Conservation (phyloP, 83 land plant genomes). For the Thuja plicata region DNA sequence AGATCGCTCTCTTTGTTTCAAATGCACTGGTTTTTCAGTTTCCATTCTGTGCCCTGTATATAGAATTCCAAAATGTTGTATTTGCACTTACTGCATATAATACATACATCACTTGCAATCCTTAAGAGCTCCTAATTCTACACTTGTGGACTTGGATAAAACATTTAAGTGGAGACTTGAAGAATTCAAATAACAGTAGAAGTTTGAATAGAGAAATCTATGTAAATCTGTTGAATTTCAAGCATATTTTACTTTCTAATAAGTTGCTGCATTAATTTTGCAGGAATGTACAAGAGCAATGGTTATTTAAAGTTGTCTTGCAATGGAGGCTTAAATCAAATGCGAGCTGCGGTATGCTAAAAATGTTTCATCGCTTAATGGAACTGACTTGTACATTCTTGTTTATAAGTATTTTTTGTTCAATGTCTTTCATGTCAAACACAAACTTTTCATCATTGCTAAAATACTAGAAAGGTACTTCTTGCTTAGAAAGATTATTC, state of each 20-base stretch:
- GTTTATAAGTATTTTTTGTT: background rate
- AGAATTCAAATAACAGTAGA: background rate
- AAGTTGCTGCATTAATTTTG: conserved; percentile 12
- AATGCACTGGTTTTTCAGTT: background rate
- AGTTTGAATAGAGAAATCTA: background rate
- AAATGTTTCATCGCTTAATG: background rate
- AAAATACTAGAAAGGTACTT: background rate
- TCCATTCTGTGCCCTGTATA: background rate
- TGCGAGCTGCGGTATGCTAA: conserved; percentile 49
- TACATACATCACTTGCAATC: background rate
- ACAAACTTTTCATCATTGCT: background rate
- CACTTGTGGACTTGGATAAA: background rate
- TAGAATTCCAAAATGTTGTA: background rate
- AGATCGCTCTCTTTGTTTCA: background rate
- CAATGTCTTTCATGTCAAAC: background rate
- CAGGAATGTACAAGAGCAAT: conserved; percentile 55
- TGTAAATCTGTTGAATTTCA: conserved; percentile 9
- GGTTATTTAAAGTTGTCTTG: conserved; percentile 48
- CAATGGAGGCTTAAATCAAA: conserved; percentile 63
- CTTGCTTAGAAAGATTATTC: background rate
- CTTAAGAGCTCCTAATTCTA: background rate
- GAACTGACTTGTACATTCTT: background rate
- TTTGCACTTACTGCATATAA: background rate
- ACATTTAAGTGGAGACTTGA: background rate
- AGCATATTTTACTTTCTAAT: conserved; percentile 12